These are phyloP conservation scores for Bifiguratus adelaidae DNA, from an alignment of 192 early-diverging fungal genomes.

Conservation along the genomic window DNA sequence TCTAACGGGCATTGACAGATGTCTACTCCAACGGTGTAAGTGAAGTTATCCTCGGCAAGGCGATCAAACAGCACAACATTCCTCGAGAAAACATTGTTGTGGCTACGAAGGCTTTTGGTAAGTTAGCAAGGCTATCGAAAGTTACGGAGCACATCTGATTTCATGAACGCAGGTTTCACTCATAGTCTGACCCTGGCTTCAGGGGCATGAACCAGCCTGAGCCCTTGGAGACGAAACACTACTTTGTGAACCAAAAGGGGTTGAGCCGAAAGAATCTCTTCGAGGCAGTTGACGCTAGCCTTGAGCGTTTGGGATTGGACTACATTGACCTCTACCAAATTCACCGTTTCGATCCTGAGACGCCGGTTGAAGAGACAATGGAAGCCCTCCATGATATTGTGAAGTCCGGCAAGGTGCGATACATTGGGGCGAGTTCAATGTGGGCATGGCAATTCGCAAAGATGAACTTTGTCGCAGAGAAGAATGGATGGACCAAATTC, in stretches of 20 bases:
- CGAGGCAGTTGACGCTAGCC: constrained; percentile 60
- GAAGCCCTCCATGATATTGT: constrained; percentile 57
- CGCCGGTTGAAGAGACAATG: constrained; percentile 61
- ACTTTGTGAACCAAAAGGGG: constrained; percentile 51
- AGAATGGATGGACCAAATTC: constrained; percentile 22
- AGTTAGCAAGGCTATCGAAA: too few species aligned
- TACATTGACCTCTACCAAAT: constrained; percentile 67
- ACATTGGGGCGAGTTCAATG: constrained; percentile 28
- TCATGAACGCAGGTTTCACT: too few species aligned
- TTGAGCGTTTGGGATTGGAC: constrained; percentile 53
- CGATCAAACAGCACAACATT: constrained; percentile 28
- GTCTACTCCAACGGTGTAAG: constrained; percentile 20
- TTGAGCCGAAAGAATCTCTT: constrained; percentile 77
- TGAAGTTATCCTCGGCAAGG: constrained; percentile 23
- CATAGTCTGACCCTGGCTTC: not conserved
- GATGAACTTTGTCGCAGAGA: constrained; percentile 20
- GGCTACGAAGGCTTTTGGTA: constrained; percentile 64
- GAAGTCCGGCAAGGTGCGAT: constrained; percentile 43
- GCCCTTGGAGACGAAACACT: not conserved
- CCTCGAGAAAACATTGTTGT: constrained; percentile 58
- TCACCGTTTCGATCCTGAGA: constrained; percentile 47
- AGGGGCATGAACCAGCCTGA: not conserved
- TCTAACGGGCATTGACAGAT: too few species aligned
- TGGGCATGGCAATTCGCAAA: constrained; percentile 23
- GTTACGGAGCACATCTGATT: too few species aligned